phyloP scores from a whole-genome alignment of 495 filamentous ascomycete genomes.

The Aspergillus steynii region DNA sequence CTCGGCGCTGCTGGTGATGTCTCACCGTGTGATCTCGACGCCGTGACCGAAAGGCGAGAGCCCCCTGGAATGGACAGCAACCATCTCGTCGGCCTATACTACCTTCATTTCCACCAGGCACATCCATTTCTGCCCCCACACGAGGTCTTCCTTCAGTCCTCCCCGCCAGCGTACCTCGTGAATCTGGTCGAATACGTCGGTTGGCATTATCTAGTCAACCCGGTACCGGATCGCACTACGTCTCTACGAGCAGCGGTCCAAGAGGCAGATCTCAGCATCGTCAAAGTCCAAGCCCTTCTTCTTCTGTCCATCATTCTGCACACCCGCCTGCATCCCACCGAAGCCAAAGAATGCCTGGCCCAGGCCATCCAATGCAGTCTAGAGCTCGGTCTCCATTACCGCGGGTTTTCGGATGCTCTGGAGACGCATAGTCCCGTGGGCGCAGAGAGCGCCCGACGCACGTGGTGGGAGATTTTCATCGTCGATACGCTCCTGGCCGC shows the following conservation, averaged over 20 bases:
- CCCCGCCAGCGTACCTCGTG: conserved; percentile 3
- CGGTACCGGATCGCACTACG: not conserved
- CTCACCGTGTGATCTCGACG: no score
- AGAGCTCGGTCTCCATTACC: conserved; percentile 5
- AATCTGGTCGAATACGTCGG: conserved; percentile 4
- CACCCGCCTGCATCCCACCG: conserved; percentile 1
- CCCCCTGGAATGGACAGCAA: not conserved
- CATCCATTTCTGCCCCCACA: conserved; percentile 10
- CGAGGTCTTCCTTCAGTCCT: not conserved
- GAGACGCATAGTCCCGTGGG: not conserved
- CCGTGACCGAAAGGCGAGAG: no score
- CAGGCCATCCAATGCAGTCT: conserved; percentile 5
- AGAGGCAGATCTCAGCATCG: conserved; percentile 2
- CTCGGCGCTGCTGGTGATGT: not conserved
- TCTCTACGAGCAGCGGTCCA: not conserved
- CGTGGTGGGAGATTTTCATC: conserved; percentile 14
- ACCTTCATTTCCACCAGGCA: conserved; percentile 11
- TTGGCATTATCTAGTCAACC: conserved; percentile 4
- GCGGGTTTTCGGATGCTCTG: conserved; percentile 1
- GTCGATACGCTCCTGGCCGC: conserved; percentile 7
- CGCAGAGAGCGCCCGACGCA: conserved; percentile 9
- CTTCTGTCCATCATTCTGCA: conserved; percentile 9
- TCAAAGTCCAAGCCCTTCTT: conserved; percentile 9
- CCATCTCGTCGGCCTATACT: not conserved
- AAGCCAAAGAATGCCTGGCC: conserved; percentile 1